Conservation (phyloP, 768 basidiomycete genomes). For the Pilatotrama ljubarskyi region DNA sequence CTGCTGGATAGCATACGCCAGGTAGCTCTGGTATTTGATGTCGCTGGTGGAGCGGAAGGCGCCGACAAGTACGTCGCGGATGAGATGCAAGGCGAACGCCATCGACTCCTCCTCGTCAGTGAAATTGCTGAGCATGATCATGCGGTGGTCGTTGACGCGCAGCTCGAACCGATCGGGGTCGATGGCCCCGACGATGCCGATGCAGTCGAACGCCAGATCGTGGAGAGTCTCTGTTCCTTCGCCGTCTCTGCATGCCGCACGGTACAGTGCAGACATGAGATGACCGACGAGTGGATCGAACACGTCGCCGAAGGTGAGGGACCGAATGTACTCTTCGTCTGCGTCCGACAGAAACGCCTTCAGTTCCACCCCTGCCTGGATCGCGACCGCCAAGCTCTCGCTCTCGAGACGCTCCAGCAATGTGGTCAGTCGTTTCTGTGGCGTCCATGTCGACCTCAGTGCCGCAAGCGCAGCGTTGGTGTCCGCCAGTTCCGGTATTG, state of each 20-base stretch:
- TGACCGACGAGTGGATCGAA: slow-evolving; percentile 78
- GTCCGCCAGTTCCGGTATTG: slow-evolving; percentile 62
- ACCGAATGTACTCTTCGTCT: slow-evolving; percentile 52
- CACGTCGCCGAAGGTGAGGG: slow-evolving; percentile 77
- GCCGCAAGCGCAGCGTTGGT: slow-evolving; percentile 43
- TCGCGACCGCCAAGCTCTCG: slow-evolving; percentile 78
- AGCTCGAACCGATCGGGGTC: slow-evolving; percentile 93
- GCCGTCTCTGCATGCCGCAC: slow-evolving; percentile 74
- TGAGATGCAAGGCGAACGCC: slow-evolving; percentile 82
- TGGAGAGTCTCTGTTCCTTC: slow-evolving; percentile 70
- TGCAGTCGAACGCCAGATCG: slow-evolving; percentile 80
- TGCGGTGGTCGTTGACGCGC: slow-evolving; percentile 52
- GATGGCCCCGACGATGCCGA: slow-evolving; percentile 88
- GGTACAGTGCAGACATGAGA: slow-evolving; percentile 65
- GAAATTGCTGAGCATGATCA: slow-evolving; percentile 82
- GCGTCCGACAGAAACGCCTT: slow-evolving; percentile 58
- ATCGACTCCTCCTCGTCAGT: slow-evolving; percentile 73
- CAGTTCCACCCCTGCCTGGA: slow-evolving; percentile 75
- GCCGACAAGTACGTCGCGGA: slow-evolving; percentile 81
- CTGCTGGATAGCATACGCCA: slow-evolving; percentile 92
- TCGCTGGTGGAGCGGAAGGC: slow-evolving; percentile 94
- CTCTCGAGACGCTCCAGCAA: slow-evolving; percentile 74
- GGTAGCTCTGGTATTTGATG: slow-evolving; percentile 83
- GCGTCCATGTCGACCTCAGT: slow-evolving; percentile 51
- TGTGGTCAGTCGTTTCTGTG: slow-evolving; percentile 55